Conservation (phyloP, 805 yeast species). For the Ogataea degrootiae region DNA sequence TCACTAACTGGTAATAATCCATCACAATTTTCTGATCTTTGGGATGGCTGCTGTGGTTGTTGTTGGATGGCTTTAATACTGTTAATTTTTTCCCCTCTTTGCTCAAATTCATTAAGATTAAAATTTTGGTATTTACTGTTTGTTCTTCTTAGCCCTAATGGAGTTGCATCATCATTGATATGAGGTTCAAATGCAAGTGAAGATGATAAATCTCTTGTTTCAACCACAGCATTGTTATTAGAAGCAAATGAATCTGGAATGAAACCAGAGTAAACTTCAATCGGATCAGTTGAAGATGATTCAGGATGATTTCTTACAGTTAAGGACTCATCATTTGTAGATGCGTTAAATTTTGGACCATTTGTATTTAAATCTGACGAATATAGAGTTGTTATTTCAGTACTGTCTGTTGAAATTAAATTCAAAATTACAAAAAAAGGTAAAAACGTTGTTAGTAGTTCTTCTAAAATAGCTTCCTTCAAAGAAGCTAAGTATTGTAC, state of each 20-base stretch:
- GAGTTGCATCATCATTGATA: too few relatives aligned
- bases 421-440: too few relatives aligned
- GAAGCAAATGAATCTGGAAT: too few relatives aligned
- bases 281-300: too few relatives aligned
- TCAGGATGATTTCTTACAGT: not conserved
- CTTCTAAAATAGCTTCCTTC: not conserved
- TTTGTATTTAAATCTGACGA: not conserved
- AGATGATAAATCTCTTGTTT: too few relatives aligned
- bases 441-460: not conserved
- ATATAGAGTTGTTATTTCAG: not conserved
- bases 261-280: too few relatives aligned
- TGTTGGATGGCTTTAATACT: not conserved
- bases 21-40: not conserved
- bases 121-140: too few relatives aligned
- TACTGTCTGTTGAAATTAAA: not conserved
- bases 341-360: not conserved
- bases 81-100: not conserved
- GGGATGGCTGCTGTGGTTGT: not conserved
- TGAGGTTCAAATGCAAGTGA: too few relatives aligned
- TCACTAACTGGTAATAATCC: not conserved
- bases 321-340: not conserved
- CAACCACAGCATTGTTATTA: too few relatives aligned
- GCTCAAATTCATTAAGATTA: too few relatives aligned
- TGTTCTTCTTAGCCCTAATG: too few relatives aligned
- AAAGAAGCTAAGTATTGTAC: too few relatives aligned